Conservation (phyloP, 2,329 filamentous ascomycete species). For the Cercospora sp. region DNA sequence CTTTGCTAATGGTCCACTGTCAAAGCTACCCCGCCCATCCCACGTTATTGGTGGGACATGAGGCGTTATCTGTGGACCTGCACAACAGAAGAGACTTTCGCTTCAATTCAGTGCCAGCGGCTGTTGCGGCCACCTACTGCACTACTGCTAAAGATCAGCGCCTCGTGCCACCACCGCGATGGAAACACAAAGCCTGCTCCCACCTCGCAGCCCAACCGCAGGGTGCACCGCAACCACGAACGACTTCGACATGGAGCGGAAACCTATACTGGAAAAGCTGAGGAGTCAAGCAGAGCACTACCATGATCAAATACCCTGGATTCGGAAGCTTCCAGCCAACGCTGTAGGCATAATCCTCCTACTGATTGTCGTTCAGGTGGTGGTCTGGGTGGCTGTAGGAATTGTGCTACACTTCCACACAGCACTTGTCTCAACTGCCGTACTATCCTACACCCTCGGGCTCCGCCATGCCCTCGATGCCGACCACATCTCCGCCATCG, state of each 20-base stretch:
- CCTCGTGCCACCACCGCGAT: not conserved
- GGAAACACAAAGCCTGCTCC: slow-evolving; percentile 5
- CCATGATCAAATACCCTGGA: slow-evolving; percentile 55
- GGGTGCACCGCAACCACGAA: slow-evolving; percentile 4
- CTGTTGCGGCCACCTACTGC: not conserved
- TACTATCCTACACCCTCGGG: slow-evolving; percentile 84
- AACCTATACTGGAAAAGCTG: slow-evolving; percentile 22
- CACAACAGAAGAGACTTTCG: not conserved
- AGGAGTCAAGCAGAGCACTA: slow-evolving; percentile 37
- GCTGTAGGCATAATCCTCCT: slow-evolving; percentile 59
- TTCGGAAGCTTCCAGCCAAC: slow-evolving; percentile 57
- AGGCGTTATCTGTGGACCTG: slow-evolving; percentile 3
- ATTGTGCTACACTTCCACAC: slow-evolving; percentile 52
- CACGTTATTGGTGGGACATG: not conserved
- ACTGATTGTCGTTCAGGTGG: slow-evolving; percentile 54
- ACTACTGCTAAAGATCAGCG: not conserved
- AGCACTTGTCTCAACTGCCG: slow-evolving; percentile 72
- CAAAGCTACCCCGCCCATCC: slow-evolving; percentile 22
- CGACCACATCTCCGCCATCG: slow-evolving; percentile 91
- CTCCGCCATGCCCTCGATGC: slow-evolving; percentile 94
- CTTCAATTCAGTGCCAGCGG: not conserved
- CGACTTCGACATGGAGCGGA: slow-evolving; percentile 14
- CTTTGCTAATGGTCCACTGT: not conserved
- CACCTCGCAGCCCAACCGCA: not conserved
- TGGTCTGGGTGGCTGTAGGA: slow-evolving; percentile 60